Percentiles rank a stretch among this genome's conserved stretches.
These are phyloP conservation scores for Aureobasidium uvarum DNA, from an alignment of 2,329 filamentous ascomycete genomes.

Conservation along the genomic window DNA sequence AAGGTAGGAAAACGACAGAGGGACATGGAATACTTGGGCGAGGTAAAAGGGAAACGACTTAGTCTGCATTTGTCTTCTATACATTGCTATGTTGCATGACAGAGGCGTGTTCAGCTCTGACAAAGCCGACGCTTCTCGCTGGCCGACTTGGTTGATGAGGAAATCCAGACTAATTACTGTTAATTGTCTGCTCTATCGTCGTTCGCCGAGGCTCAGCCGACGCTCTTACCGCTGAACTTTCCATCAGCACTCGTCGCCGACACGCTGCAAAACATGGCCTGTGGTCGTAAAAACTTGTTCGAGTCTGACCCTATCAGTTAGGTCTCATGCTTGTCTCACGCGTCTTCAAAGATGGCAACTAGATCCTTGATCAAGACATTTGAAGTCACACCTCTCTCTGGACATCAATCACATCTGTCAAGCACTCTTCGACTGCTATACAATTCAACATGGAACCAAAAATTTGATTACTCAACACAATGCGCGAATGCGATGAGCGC, in stretches of 20 bases:
- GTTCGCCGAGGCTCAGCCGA: not conserved
- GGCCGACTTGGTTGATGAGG: not conserved
- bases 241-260: not conserved
- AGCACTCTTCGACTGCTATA: not conserved
- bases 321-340: not conserved
- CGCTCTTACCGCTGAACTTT: not conserved
- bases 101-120: conserved; percentile 1
- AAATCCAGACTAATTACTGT: conserved; percentile 13
- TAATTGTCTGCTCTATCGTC: not conserved
- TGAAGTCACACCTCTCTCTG: too few species aligned
- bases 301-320: too few species aligned
- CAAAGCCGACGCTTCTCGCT: conserved; percentile 21
- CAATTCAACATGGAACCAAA: not conserved
- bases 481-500: not conserved
- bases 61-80: conserved; percentile 22
- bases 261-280: not conserved
- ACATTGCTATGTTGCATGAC: not conserved
- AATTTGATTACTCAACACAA: not conserved
- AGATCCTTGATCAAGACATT: not conserved
- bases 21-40: conserved; percentile 4
- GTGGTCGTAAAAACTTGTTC: not conserved
- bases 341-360: not conserved
- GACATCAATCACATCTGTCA: not conserved
- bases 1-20: conserved; percentile 4
- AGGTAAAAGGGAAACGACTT: conserved; percentile 9